phyloP scores from a whole-genome alignment of 257 asterid species.

The Agastache rugosa region DNA sequence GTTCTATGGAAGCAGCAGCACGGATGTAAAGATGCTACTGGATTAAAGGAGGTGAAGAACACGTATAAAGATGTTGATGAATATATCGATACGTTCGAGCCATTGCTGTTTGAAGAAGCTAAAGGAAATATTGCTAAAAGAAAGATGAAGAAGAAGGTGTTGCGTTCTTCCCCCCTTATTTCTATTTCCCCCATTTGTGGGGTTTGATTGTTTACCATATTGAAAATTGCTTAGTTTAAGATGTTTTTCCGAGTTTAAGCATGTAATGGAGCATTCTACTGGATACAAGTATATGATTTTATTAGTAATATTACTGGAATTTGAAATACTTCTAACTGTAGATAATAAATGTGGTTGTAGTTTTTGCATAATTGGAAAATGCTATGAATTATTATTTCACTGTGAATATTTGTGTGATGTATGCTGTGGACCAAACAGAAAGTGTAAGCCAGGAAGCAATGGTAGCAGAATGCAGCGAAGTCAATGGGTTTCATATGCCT shows the following conservation, averaged over 20 bases:
- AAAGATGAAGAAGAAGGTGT: slow-evolving; percentile 61
- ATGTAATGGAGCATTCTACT: slow-evolving; percentile 6
- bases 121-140: slow-evolving; percentile 79
- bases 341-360: slow-evolving; percentile 18
- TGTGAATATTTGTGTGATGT: slow-evolving; percentile 11
- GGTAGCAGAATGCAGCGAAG: slow-evolving; percentile 65
- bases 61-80: slow-evolving; percentile 78
- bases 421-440: slow-evolving; percentile 48
- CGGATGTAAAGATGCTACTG: slow-evolving; percentile 41
- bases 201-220: neutral
- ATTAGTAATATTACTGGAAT: slow-evolving; percentile 1
- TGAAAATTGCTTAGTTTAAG: neutral
- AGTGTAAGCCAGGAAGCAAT: slow-evolving; percentile 57
- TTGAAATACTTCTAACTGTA: neutral
- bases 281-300: slow-evolving; percentile 2
- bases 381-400: neutral
- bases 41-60: slow-evolving; percentile 67
- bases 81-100: slow-evolving; percentile 78
- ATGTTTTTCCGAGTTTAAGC: neutral
- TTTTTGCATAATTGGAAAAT: neutral
- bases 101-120: slow-evolving; percentile 92
- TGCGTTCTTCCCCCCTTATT: neutral
- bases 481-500: slow-evolving; percentile 77
- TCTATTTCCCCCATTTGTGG: neutral
- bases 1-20: slow-evolving; percentile 44